Percentiles rank a stretch among this genome's conserved stretches.
phyloP scores from a whole-genome alignment of 495 filamentous ascomycete species.

The Aeminium ludgeri region DNA sequence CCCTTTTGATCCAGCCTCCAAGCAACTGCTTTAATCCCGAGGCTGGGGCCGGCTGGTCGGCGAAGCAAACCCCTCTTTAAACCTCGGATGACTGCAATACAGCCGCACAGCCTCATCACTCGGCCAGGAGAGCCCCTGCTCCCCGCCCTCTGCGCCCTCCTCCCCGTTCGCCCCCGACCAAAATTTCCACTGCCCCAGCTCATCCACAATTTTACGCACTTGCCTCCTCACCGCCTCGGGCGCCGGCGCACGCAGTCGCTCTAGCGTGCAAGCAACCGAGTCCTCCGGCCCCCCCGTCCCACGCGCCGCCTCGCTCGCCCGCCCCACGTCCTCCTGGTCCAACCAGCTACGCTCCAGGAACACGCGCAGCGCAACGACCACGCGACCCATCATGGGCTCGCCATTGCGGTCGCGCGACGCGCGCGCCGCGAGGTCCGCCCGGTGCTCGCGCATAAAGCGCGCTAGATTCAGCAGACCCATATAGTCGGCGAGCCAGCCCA shows the following conservation, averaged over 20 bases:
- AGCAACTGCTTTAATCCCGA: no score
- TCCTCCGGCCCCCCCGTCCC: neutral
- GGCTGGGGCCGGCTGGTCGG: no score
- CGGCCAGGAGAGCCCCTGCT: slow-evolving; percentile 40
- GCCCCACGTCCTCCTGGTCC: neutral
- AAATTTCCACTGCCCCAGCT: slow-evolving; percentile 32
- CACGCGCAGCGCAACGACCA: slow-evolving; percentile 34
- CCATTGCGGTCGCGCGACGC: slow-evolving; percentile 24
- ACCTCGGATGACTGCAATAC: slow-evolving; percentile 22
- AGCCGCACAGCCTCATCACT: slow-evolving; percentile 33
- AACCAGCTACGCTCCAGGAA: slow-evolving; percentile 34
- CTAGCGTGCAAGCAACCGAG: neutral
- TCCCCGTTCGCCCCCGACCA: no score
- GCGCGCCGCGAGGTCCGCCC: slow-evolving; percentile 9
- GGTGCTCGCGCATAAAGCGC: slow-evolving; percentile 17
- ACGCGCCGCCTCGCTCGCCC: neutral
- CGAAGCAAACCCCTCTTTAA: neutral
- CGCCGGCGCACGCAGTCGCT: slow-evolving; percentile 7
- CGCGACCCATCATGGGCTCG: slow-evolving; percentile 29
- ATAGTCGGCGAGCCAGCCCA: slow-evolving; percentile 21
- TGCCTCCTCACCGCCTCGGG: slow-evolving; percentile 15
- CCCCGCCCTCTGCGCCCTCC: no score
- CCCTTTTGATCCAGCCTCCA: no score
- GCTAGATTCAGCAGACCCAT: slow-evolving; percentile 19
- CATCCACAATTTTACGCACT: slow-evolving; percentile 30